A percentile compares a stretch with the other conserved stretches of the same genome.
These are phyloP conservation scores for Rhodosporidiobolus odoratus DNA, from an alignment of 768 basidiomycete species.

Conservation along the genomic window DNA sequence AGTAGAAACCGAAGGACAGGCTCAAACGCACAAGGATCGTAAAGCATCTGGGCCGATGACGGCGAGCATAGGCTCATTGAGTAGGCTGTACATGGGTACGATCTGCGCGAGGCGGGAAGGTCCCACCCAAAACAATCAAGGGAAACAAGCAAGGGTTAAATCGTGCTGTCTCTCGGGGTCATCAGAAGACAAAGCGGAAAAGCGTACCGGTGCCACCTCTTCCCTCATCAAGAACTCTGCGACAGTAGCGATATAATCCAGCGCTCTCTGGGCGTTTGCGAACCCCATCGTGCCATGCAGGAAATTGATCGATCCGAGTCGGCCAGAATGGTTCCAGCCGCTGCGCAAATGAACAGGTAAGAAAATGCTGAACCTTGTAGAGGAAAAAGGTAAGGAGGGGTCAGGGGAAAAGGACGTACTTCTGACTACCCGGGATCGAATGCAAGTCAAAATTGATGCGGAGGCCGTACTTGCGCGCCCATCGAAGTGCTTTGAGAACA, in stretches of 20 bases:
- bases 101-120: constrained; percentile 51
- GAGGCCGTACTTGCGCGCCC: constrained; percentile 94
- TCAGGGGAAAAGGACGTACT: constrained; percentile 4
- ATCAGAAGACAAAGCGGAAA: not conserved
- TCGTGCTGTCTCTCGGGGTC: too few relatives aligned
- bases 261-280: constrained; percentile 82
- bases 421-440: constrained; percentile 68
- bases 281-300: constrained; percentile 65
- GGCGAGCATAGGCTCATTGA: constrained; percentile 71
- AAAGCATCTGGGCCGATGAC: constrained; percentile 55
- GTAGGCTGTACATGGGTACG: constrained; percentile 75
- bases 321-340: constrained; percentile 94
- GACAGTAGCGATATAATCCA: constrained; percentile 79
- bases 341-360: constrained; percentile 46
- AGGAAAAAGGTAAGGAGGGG: not conserved
- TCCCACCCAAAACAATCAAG: not conserved
- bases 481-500: constrained; percentile 82
- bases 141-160: constrained; percentile 47
- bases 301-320: constrained; percentile 68
- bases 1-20: not conserved
- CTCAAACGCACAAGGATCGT: constrained; percentile 27
- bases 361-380: not conserved
- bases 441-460: constrained; percentile 89
- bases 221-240: constrained; percentile 69
- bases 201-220: not conserved